Conservation (phyloP, 2,329 filamentous ascomycete species). For the Talaromyces sp. region DNA sequence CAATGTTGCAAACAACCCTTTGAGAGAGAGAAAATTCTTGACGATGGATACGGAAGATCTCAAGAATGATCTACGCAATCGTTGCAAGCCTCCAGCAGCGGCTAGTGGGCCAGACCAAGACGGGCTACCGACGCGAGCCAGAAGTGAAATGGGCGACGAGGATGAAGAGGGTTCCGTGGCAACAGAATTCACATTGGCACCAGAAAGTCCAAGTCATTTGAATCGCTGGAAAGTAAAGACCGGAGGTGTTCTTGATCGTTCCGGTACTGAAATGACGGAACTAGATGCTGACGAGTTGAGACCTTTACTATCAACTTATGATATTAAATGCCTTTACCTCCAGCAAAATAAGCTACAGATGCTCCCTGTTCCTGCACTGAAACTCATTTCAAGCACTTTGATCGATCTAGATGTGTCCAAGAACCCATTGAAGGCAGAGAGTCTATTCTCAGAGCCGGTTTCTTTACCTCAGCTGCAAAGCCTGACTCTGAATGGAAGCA, state of each 20-base stretch:
- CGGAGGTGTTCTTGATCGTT: conserved; percentile 61
- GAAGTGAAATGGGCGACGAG: conserved; percentile 14
- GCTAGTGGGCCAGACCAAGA: neutral
- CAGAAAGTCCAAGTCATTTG: conserved; percentile 42
- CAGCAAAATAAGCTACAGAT: conserved; percentile 71
- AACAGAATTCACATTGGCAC: conserved; percentile 41
- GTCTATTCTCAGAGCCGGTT: conserved; percentile 64
- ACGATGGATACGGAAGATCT: conserved; percentile 76
- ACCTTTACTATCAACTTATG: conserved; percentile 44
- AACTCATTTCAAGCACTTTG: conserved; percentile 67
- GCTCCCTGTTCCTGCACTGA: conserved; percentile 66
- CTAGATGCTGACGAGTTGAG: conserved; percentile 50
- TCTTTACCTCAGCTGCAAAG: conserved; percentile 72
- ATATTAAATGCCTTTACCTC: conserved; percentile 61
- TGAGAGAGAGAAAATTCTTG: conserved; percentile 82
- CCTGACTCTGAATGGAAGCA: conserved; percentile 71
- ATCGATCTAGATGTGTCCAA: conserved; percentile 70
- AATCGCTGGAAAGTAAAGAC: conserved; percentile 37
- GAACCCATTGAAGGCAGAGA: conserved; percentile 65
- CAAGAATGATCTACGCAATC: conserved; percentile 67
- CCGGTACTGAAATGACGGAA: conserved; percentile 60
- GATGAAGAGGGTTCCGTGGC: conserved; percentile 40
- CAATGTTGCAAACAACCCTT: conserved; percentile 80
- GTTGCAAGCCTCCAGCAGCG: conserved; percentile 51
- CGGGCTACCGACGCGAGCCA: neutral